Conservation (phyloP, 805 yeast species). For the Metschnikowia aberdeeniae region DNA sequence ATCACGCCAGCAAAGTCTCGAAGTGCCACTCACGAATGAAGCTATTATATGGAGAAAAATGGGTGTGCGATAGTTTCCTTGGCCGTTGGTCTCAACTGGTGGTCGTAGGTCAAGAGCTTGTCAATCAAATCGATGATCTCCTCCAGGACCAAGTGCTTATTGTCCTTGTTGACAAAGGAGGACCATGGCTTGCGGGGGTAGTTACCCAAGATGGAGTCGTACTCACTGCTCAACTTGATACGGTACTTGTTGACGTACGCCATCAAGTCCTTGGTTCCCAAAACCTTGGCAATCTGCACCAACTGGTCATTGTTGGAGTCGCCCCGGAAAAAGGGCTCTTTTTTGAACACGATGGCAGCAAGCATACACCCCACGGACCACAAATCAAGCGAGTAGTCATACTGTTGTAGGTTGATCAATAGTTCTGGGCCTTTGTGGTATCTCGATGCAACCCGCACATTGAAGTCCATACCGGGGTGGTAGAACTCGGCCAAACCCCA, state of each 20-base stretch:
- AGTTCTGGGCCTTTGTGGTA: constrained; percentile 93
- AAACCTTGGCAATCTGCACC: constrained; percentile 80
- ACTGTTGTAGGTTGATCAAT: constrained; percentile 77
- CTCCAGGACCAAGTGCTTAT: constrained; percentile 57
- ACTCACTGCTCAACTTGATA: constrained; percentile 66
- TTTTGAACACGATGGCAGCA: constrained; percentile 84
- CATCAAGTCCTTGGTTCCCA: constrained; percentile 80
- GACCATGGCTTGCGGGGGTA: constrained; percentile 86
- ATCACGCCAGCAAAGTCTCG: neutral
- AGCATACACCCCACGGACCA: constrained; percentile 95
- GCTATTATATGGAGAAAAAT: constrained; percentile 24
- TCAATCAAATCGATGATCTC: constrained; percentile 82
- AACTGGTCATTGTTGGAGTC: constrained; percentile 87
- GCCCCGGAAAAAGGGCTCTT: constrained; percentile 91
- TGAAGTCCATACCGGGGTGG: constrained; percentile 83
- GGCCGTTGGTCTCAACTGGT: constrained; percentile 84
- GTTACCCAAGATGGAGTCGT: constrained; percentile 62
- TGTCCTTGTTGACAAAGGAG: constrained; percentile 65
- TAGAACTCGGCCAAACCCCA: constrained; percentile 97
- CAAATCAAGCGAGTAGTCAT: constrained; percentile 86
- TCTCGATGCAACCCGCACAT: constrained; percentile 90
- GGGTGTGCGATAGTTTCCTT: constrained; percentile 79
- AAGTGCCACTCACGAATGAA: neutral
- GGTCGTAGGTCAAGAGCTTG: constrained; percentile 77
- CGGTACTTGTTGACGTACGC: constrained; percentile 69